Base-by-base conservation (phyloP, 2,329 filamentous ascomycete genomes). In the Fusarium sp. region DNA sequence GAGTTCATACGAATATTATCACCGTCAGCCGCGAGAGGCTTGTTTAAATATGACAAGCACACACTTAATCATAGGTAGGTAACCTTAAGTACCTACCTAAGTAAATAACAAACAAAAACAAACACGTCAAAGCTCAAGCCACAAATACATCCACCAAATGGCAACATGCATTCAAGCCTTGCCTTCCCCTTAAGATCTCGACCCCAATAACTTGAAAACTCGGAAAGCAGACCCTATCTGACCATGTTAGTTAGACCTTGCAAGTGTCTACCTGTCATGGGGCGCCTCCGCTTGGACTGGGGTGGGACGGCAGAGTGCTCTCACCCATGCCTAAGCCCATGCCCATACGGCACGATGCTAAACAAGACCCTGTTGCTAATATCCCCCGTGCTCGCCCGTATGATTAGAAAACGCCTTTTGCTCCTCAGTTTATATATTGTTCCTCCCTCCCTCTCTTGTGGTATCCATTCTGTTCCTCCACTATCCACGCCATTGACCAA, bases 321-420 rank as follows among this genome's bases (percentile, higher is more conserved):
- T 42, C 41, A 21, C 35, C 47, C 47, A 50, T 50, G 35, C 36
- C 47, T 25, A n/a, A 21, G 21, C 48, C 48, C 48, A 51, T 51
- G 36, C 25, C 36, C 48, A 31, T 43, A 43, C 48, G 33, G 57
- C 60, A 54, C 51, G 65, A 68, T 68, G 14, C 47, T 62, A 58
- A 66, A 66, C 51, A 27, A 46, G 43, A 27, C 66, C 66, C 48
- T 68, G 59, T 45, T 55, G 51, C 45, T 50, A 61, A 70, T 70
- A 67, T 70, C 67, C 67, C 66, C 66, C 57, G 43, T 61, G 48
- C 64, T 66, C 50, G 37, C 58, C 43, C 31, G 33, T 68, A 57
- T 68, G 50, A 68, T 69, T 68, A 63, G 46, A 55, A 65, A 57
- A 57, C 63, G 53, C 63, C 67, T 56, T 54, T 25, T 43, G 10